A percentile compares a stretch with the other conserved stretches of the same genome.
These are phyloP conservation scores for Sechiopsis laciniata DNA, from an alignment of 306 rosid species.

Conservation along the genomic window DNA sequence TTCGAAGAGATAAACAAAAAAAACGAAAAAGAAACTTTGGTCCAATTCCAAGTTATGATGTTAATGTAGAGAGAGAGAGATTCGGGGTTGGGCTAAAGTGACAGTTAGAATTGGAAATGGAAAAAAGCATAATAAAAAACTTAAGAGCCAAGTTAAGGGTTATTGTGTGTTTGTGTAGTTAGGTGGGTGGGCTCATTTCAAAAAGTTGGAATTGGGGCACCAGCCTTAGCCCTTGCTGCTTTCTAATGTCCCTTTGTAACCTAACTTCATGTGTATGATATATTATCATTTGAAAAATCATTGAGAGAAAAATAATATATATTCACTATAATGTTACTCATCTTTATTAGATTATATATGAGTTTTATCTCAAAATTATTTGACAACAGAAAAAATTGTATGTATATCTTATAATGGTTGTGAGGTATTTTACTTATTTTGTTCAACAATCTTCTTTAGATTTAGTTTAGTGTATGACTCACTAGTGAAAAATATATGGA, in stretches of 20 bases:
- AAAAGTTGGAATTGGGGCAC: background rate
- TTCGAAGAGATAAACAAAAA: background rate
- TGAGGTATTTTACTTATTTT: too few species aligned
- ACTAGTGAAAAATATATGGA: too few species aligned
- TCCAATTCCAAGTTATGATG: background rate
- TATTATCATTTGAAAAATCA: background rate
- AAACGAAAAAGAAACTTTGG: background rate
- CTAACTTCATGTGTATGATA: background rate
- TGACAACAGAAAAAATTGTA: too few species aligned
- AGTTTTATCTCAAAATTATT: too few species aligned
- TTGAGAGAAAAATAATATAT: too few species aligned
- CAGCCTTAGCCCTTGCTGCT: background rate
- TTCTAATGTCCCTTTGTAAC: background rate
- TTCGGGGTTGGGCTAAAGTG: background rate
- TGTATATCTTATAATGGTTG: too few species aligned
- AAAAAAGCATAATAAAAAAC: background rate
- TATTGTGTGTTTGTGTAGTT: background rate
- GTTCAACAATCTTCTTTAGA: too few species aligned
- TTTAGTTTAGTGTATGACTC: too few species aligned
- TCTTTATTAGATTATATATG: too few species aligned
- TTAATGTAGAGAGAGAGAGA: background rate
- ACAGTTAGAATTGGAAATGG: background rate
- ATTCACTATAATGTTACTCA: too few species aligned
- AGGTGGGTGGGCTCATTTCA: background rate
- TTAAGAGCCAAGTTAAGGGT: constrained; percentile 14